Conservation (phyloP, 306 rosid genomes). For the Quercus engelmannii region DNA sequence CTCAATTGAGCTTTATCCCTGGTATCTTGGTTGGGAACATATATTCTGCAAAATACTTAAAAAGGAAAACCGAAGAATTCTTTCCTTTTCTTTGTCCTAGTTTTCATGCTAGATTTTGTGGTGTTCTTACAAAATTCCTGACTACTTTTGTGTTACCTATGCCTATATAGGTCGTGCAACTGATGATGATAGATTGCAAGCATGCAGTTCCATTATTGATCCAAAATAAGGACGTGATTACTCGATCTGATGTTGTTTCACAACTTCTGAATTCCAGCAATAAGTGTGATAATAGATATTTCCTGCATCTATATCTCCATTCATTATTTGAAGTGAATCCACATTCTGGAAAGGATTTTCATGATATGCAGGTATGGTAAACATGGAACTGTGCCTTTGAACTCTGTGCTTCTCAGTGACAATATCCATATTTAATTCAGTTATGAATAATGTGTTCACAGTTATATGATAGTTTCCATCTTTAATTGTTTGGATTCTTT, state of each 20-base stretch:
- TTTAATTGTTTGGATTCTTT: background rate
- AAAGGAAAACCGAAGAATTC: conserved; percentile 1
- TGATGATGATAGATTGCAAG: conserved; percentile 93
- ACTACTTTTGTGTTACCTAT: conserved; percentile 24
- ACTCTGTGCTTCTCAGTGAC: conserved; percentile 15
- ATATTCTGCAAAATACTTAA: conserved; percentile 13
- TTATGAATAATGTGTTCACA: conserved; percentile 12
- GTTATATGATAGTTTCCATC: background rate
- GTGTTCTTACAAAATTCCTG: conserved; percentile 1
- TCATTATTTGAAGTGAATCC: conserved; percentile 87
- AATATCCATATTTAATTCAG: background rate
- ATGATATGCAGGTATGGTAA: conserved; percentile 85
- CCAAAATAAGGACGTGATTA: conserved; percentile 65
- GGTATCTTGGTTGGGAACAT: conserved; percentile 16
- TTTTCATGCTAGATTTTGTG: background rate
- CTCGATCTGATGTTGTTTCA: conserved; percentile 75
- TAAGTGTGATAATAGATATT: conserved; percentile 62
- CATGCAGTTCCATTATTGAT: conserved; percentile 76
- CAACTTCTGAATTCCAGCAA: conserved; percentile 60
- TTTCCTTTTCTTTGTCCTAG: conserved; percentile 1
- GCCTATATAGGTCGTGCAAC: conserved; percentile 65
- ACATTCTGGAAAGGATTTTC: conserved; percentile 90
- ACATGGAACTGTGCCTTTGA: conserved; percentile 4
- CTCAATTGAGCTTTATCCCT: conserved; percentile 13
- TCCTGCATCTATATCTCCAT: conserved; percentile 81